Conservation (phyloP, 805 yeast genomes). For the Isabelozyma pseudorhagii region DNA sequence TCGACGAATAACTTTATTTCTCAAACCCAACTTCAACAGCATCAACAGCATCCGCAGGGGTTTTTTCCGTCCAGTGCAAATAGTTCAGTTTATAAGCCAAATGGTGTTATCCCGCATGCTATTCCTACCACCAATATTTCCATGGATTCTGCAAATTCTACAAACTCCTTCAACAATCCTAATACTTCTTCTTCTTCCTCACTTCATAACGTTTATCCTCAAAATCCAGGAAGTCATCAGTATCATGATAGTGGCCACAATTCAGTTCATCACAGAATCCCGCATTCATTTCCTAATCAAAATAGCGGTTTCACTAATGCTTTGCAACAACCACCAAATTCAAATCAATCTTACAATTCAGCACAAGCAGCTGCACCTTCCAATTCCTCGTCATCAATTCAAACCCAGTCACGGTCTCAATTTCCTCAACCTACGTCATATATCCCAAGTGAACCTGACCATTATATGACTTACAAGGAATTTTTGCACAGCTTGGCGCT, state of each 20-base stretch:
- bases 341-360: background rate
- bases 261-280: slow-evolving; percentile 6
- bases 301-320: background rate
- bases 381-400: background rate
- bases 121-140: slow-evolving; percentile 56
- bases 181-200: slow-evolving; percentile 6
- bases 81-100: slow-evolving; percentile 9
- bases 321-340: slow-evolving; percentile 2
- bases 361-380: background rate
- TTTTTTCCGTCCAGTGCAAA: slow-evolving; percentile 2
- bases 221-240: slow-evolving; percentile 6
- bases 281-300: slow-evolving; percentile 6
- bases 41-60: slow-evolving; percentile 5
- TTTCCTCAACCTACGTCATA: slow-evolving; percentile 2
- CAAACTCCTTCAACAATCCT: slow-evolving; percentile 5
- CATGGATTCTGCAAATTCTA: slow-evolving; percentile 40
- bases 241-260: slow-evolving; percentile 8
- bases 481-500: slow-evolving; percentile 28
- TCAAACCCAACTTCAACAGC: slow-evolving; percentile 7
- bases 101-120: slow-evolving; percentile 26
- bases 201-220: background rate
- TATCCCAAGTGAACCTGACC: slow-evolving; percentile 29
- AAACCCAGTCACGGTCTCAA: slow-evolving; percentile 1
- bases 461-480: slow-evolving; percentile 42
- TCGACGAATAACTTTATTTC: slow-evolving; percentile 7